These are phyloP conservation scores for Penicillium tannophilum DNA, from an alignment of 495 filamentous ascomycete species.

Conservation along the genomic window DNA sequence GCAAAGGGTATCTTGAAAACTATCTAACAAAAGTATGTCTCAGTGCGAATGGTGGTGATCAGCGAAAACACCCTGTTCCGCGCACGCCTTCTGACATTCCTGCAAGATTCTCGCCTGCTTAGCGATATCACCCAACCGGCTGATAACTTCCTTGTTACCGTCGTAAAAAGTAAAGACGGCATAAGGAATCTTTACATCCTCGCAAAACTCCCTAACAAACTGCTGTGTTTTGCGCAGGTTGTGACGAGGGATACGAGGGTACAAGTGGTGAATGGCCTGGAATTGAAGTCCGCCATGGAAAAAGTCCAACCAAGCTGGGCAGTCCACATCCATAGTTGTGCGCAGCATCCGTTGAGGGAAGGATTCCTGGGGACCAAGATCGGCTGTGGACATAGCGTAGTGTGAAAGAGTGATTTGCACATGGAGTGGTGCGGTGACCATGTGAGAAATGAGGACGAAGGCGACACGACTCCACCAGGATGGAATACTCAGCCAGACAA, in stretches of 20 bases:
- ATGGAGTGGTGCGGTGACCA: slow-evolving; percentile 79
- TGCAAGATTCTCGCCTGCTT: slow-evolving; percentile 78
- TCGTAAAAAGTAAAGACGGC: slow-evolving; percentile 85
- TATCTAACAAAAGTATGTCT: background rate
- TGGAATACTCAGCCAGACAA: slow-evolving; percentile 72
- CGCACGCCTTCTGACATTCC: slow-evolving; percentile 67
- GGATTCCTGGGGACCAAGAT: slow-evolving; percentile 76
- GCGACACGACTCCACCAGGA: slow-evolving; percentile 63
- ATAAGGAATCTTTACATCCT: slow-evolving; percentile 83
- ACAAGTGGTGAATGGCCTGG: slow-evolving; percentile 87
- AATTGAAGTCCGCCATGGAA: slow-evolving; percentile 90
- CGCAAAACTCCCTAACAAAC: slow-evolving; percentile 81
- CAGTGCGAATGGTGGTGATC: slow-evolving; percentile 22
- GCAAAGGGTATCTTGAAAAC: background rate
- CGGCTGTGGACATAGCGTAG: slow-evolving; percentile 88
- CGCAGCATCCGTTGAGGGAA: slow-evolving; percentile 91
- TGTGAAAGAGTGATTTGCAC: slow-evolving; percentile 92
- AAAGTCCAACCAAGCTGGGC: slow-evolving; percentile 85
- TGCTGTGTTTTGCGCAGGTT: slow-evolving; percentile 79
- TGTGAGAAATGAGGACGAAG: slow-evolving; percentile 79
- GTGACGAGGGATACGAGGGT: slow-evolving; percentile 80
- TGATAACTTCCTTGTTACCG: slow-evolving; percentile 82
- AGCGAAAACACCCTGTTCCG: slow-evolving; percentile 26
- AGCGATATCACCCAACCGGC: slow-evolving; percentile 74
- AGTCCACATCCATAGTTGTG: slow-evolving; percentile 94